Percentiles rank a stretch among this genome's conserved stretches.
Evolutionary conservation across 1,139 yeast species (phyloP).

Genomic region (Nakaseomyces glabratus): DNA sequence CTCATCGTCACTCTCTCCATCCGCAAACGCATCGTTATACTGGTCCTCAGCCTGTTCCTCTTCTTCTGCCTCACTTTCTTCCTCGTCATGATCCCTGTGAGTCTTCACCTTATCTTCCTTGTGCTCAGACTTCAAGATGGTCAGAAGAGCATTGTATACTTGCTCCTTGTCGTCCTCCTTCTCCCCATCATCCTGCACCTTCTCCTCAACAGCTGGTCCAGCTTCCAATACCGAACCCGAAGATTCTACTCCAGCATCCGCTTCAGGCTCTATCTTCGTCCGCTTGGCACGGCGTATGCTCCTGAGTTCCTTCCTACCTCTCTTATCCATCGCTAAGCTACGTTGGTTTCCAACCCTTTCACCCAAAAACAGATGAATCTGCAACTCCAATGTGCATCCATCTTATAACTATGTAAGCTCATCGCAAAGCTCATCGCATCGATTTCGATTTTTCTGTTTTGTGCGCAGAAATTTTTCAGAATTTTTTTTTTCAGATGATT

Average conservation of each 20-base stretch:
- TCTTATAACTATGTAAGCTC: background rate
- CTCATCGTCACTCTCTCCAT: slow-evolving; percentile 29
- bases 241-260: slow-evolving; percentile 12
- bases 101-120: slow-evolving; percentile 31
- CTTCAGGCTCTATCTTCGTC: slow-evolving; percentile 10
- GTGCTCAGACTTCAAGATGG: slow-evolving; percentile 53
- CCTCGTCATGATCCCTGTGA: slow-evolving; percentile 31
- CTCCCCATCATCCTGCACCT: slow-evolving; percentile 8
- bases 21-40: slow-evolving; percentile 26
- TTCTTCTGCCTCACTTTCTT: slow-evolving; percentile 30
- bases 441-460: too few species aligned
- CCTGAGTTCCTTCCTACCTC: slow-evolving; percentile 54
- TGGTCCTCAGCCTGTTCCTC: slow-evolving; percentile 29
- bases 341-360: too few species aligned
- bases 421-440: slow-evolving; percentile 3
- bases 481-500: too few species aligned
- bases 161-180: slow-evolving; percentile 32
- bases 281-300: slow-evolving; percentile 39
- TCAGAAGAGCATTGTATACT: slow-evolving; percentile 71
- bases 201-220: slow-evolving; percentile 8
- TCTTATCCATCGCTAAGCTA: slow-evolving; percentile 15
- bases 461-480: too few species aligned
- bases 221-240: slow-evolving; percentile 19
- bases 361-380: too few species aligned
- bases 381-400: too few species aligned